Evolutionary conservation across 768 basidiomycete species (phyloP), one percentile per base, ranked within the genome.

Genomic region (Phlebiopsis flavidoalba): DNA sequence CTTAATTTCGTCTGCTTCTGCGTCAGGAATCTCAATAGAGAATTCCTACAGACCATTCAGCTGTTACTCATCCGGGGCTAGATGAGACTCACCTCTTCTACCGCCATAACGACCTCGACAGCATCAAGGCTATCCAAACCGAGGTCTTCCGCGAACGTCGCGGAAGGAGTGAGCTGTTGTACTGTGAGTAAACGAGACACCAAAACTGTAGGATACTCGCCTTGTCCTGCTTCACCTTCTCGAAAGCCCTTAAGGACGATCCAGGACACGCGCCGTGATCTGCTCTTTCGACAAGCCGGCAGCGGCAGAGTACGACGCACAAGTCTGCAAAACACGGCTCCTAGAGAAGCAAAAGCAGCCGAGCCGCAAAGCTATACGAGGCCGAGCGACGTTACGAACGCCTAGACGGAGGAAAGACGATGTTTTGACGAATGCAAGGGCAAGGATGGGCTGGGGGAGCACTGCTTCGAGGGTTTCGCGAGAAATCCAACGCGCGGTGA

Each of bases 101-200:
- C 89, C 45, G 96, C 94, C 95, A 99, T 97, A 68, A 98, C 92
- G 26, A 98, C 95, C 74, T 99, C 97, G 19, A 99, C 95, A 19
- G 95, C 84, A 73, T 99, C 97, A 72, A 99, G 78, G 68, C 95
- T 98, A 76, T 99, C 97, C 35, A 97, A 82, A 33, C 92, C 93
- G 55, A 97, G 82, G 79, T 97, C 93, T 50, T 85, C 80, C 55
- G 84, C 75, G 74, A 97, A 95, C 11, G 83, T 80, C 11, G 91
- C 78, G 36, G 80, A 69, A 10, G 83, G 66, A 17, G 81, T 79
- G 68, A 98, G 79, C 95, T 96, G 63, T 45, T 24, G 22, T 26
- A 58, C 36, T 3, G 46, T 46, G 33, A 61, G 26, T 17, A 31
- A 31, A 31, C 26, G 26, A 31, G 26, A 31, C 2, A 31, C 26